A percentile compares a stretch with the other conserved stretches of the same genome.
phyloP scores from a whole-genome alignment of 1,139 yeast species.

The Suhomyces panamericanus region DNA sequence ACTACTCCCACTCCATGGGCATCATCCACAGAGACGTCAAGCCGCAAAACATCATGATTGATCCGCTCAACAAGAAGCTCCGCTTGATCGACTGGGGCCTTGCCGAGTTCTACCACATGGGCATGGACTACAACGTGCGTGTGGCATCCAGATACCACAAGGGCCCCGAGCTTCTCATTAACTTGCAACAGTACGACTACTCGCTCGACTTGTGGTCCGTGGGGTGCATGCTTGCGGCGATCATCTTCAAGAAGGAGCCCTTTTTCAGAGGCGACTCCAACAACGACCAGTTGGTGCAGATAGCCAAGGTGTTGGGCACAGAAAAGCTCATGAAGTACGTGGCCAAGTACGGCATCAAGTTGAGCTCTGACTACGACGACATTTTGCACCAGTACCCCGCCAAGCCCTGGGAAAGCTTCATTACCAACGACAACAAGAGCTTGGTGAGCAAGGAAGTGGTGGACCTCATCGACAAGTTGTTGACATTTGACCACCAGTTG shows the following conservation, averaged over 20 bases:
- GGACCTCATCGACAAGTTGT: conserved; percentile 63
- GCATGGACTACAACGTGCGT: conserved; percentile 75
- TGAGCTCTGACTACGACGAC: conserved; percentile 67
- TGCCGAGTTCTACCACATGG: conserved; percentile 79
- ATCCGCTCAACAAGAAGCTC: conserved; percentile 59
- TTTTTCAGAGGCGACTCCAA: conserved; percentile 78
- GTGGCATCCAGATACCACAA: conserved; percentile 81
- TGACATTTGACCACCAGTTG: conserved; percentile 71
- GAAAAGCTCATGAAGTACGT: conserved; percentile 62
- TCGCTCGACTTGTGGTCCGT: conserved; percentile 81
- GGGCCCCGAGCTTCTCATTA: conserved; percentile 76
- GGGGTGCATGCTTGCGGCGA: conserved; percentile 79
- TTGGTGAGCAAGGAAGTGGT: conserved; percentile 61
- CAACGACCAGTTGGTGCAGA: conserved; percentile 77
- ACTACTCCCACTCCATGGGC: conserved; percentile 80
- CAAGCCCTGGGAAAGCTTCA: conserved; percentile 67
- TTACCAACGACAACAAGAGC: conserved; percentile 51
- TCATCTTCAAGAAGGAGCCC: conserved; percentile 74
- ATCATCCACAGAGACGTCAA: conserved; percentile 83
- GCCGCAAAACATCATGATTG: conserved; percentile 85
- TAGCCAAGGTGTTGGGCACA: conserved; percentile 75
- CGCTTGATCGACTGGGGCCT: conserved; percentile 83
- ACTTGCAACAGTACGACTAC: conserved; percentile 74
- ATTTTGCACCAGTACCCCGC: conserved; percentile 64
- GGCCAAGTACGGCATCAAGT: conserved; percentile 57